These are phyloP conservation scores for Solanum corneliomulleri DNA, from an alignment of 257 asterid genomes.

Conservation along the genomic window DNA sequence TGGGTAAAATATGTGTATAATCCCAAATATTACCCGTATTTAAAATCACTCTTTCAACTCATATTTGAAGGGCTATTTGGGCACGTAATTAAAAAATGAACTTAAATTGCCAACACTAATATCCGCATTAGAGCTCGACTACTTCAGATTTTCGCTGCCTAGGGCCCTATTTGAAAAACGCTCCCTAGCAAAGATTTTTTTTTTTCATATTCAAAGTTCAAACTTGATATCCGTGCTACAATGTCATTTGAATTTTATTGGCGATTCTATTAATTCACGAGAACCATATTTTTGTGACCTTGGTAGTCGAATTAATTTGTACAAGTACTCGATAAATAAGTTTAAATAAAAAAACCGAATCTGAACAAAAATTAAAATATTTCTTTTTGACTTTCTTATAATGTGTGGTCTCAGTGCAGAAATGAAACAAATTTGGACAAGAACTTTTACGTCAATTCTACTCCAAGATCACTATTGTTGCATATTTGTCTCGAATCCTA, in stretches of 20 bases:
- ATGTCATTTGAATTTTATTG: neutral
- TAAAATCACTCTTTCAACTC: too few species aligned
- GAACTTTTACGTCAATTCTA: neutral
- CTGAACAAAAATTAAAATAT: neutral
- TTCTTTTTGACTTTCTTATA: neutral
- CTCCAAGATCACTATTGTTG: neutral
- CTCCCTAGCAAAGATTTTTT: neutral
- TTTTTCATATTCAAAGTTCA: too few species aligned
- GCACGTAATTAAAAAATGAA: too few species aligned
- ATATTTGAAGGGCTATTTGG: too few species aligned
- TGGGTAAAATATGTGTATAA: too few species aligned
- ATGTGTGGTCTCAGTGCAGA: neutral
- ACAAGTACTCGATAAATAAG: neutral
- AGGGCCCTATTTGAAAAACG: too few species aligned
- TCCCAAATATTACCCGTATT: too few species aligned
- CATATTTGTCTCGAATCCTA: neutral
- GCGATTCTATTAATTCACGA: neutral
- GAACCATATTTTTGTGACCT: neutral
- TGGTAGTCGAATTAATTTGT: neutral
- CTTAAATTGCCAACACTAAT: too few species aligned
- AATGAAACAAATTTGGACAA: neutral
- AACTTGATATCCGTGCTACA: accelerated
- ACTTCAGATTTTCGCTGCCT: too few species aligned
- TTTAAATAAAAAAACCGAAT: neutral
- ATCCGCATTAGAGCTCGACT: too few species aligned